A percentile compares a stretch with the other conserved stretches of the same genome.
These are phyloP conservation scores for Phlegmacium glaucopus DNA, from an alignment of 768 basidiomycete genomes.

Conservation along the genomic window DNA sequence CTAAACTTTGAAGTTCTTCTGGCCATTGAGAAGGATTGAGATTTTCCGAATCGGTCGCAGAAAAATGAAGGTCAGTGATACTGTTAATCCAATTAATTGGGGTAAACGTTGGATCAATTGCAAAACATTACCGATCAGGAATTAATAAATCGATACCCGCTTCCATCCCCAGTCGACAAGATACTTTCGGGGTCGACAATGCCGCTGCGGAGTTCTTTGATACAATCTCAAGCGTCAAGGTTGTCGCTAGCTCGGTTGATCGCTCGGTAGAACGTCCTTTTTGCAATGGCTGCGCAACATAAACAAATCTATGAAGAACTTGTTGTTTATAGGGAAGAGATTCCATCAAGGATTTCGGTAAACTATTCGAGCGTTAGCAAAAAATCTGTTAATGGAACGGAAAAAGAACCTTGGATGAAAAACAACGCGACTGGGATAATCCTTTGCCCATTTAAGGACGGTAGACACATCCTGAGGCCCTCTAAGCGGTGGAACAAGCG, in stretches of 20 bases:
- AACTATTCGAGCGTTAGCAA: slow-evolving; percentile 8
- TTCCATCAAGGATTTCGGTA: slow-evolving; percentile 13
- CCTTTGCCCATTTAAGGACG: slow-evolving; percentile 43
- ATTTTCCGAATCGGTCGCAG: slow-evolving; percentile 29
- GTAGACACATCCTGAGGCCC: slow-evolving; percentile 21
- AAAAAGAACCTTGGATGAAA: slow-evolving; percentile 50
- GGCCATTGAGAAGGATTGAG: slow-evolving; percentile 35
- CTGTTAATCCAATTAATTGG: background rate
- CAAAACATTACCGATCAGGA: slow-evolving; percentile 17
- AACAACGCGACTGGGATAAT: slow-evolving; percentile 21
- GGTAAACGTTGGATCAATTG: background rate
- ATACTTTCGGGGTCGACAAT: background rate
- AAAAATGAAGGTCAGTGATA: slow-evolving; percentile 46
- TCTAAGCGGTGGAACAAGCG: slow-evolving; percentile 45
- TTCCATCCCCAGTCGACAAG: slow-evolving; percentile 8
- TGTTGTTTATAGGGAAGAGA: slow-evolving; percentile 8
- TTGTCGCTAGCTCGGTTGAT: background rate
- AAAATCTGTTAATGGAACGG: background rate
- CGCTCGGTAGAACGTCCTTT: background rate
- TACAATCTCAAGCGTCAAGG: slow-evolving; percentile 7
- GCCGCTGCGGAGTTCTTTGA: background rate
- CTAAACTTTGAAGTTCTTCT: slow-evolving; percentile 22
- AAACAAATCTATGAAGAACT: slow-evolving; percentile 9
- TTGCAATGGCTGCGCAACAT: slow-evolving; percentile 1
- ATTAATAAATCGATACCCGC: slow-evolving; percentile 13